Percentiles rank a stretch among this genome's conserved stretches.
phyloP scores from a whole-genome alignment of 2,329 filamentous ascomycete species.

The Diaporthe helianthi region DNA sequence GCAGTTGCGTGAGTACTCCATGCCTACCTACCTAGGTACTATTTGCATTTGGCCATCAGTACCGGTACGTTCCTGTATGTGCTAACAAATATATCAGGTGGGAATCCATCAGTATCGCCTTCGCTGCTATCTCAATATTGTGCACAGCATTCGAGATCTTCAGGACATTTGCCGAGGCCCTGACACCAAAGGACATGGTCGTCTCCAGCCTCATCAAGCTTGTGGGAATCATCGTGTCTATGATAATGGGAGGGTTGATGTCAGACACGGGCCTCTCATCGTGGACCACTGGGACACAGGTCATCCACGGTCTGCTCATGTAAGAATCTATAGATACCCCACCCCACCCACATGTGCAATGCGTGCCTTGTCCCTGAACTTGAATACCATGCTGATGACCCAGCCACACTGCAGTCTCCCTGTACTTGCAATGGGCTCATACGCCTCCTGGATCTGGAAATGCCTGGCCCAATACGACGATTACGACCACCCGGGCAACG shows the following conservation, averaged over 20 bases:
- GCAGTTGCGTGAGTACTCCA: conserved; percentile 46
- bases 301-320: conserved; percentile 57
- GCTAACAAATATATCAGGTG: conserved; percentile 48
- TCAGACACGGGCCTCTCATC: conserved; percentile 51
- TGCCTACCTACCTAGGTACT: no score
- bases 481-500: conserved; percentile 56
- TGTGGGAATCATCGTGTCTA: conserved; percentile 52
- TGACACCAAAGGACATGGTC: conserved; percentile 63
- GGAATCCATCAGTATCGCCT: conserved; percentile 59
- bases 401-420: conserved; percentile 48
- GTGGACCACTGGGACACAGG: conserved; percentile 58
- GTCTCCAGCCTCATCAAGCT: conserved; percentile 59
- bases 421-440: conserved; percentile 52
- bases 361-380: neutral
- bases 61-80: neutral
- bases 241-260: conserved; percentile 60
- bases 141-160: conserved; percentile 57
- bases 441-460: conserved; percentile 56
- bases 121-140: conserved; percentile 55
- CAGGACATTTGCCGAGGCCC: conserved; percentile 54
- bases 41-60: no score
- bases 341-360: no score
- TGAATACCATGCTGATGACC: conserved; percentile 24
- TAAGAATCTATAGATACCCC: no score
- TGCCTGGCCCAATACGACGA: conserved; percentile 57